Evolutionary conservation across 768 basidiomycete genomes (phyloP), one percentile per base, ranked within the genome.

Genomic region (Mycena capillaripes): DNA sequence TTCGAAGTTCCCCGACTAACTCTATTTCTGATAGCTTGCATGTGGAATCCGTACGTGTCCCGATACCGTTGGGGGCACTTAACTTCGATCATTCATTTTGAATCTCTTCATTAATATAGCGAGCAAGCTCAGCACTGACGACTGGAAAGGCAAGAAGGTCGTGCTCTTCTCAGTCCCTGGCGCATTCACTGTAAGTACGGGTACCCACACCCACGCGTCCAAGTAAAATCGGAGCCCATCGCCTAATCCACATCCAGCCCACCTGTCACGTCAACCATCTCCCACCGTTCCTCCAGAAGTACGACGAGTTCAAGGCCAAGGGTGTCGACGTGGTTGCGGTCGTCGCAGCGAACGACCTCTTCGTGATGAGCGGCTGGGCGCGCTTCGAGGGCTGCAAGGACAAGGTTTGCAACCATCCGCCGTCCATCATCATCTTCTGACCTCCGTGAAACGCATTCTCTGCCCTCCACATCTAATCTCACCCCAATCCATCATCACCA

Each of bases 101-200:
- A n/a, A n/a, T n/a, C 50, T 32, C 30, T 6, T 44, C 16, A 16
- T 67, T 65, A 29, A 40, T 62, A 34, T 78, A 93, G 92, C 90
- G 42, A 80, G 82, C 53, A 83, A 83, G 46, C 82, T 94, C 72
- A 82, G 81, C 44, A 93, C 89, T 30, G 84, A 90, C 69, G 85
- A 88, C 56, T 95, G 92, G 92, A 92, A 91, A 80, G 91, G 91
- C 78, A 95, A 95, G 86, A 93, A 92, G 79, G 92, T 95, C 61
- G 92, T 95, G 42, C 78, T 95, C 62, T 87, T 95, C 79, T 85
- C 92, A 67, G 93, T 95, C 38, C 94, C 94, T 21, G 94, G 94
- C 55, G 93, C 93, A 19, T 94, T 95, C 84, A 93, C 93, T 19
- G 93, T 94, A 72, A 70, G 91, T 59, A n/a, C 8, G 38, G 5